Conservation (phyloP, 1,139 yeast species). For the Yamadazyma blattariae region DNA sequence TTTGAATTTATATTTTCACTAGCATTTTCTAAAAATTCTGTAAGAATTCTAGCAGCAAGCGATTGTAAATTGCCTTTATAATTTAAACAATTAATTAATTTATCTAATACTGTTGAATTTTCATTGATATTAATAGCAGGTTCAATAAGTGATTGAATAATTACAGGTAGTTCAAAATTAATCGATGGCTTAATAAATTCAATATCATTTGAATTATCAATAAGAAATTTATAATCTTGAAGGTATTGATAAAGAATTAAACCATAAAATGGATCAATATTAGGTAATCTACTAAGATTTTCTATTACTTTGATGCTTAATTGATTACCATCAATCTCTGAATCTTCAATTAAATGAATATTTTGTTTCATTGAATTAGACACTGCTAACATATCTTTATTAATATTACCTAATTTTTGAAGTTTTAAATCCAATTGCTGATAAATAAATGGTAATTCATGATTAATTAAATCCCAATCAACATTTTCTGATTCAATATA, state of each 20-base stretch:
- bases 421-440: slow-evolving; percentile 12
- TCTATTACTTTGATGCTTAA: slow-evolving; percentile 1
- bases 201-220: slow-evolving; percentile 3
- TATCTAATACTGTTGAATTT: background rate
- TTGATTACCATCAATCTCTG: background rate
- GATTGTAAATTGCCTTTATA: slow-evolving; percentile 11
- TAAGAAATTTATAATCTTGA: slow-evolving; percentile 24
- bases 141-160: background rate
- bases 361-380: slow-evolving; percentile 46
- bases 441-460: slow-evolving; percentile 11
- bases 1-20: slow-evolving; percentile 34
- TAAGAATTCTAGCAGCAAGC: slow-evolving; percentile 28
- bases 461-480: slow-evolving; percentile 14
- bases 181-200: slow-evolving; percentile 1
- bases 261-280: slow-evolving; percentile 5
- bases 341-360: slow-evolving; percentile 28
- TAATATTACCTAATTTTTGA: slow-evolving; percentile 8
- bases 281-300: background rate
- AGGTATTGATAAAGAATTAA: slow-evolving; percentile 25
- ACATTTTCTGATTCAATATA: slow-evolving; percentile 13
- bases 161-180: background rate
- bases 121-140: no score
- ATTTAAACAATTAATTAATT: slow-evolving; percentile 3
- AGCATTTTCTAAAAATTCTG: slow-evolving; percentile 18
- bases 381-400: slow-evolving; percentile 28